Base-by-base conservation (phyloP, 2,329 filamentous ascomycete genomes). In the Cladophialophora yegresii region DNA sequence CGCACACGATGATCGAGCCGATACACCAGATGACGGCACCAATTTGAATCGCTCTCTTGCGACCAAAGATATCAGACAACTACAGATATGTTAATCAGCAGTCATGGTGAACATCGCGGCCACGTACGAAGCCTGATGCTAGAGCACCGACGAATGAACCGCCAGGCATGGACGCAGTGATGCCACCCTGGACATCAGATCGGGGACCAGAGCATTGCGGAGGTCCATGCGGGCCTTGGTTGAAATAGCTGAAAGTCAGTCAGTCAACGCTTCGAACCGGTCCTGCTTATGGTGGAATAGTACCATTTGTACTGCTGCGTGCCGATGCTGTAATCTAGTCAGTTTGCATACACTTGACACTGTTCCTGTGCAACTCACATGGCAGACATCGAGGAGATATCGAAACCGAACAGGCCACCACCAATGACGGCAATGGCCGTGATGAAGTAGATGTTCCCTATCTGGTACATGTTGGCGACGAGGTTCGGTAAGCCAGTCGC, bases 141-240 rank as follows among this genome's bases (percentile, higher is more conserved):
- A 88, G 75, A 63, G 85, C 84, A 59, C 85, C 89, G 9, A 88
- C 75, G 67, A 89, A 86, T 4, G 88, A 91, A 16, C 89, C 89
- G 54, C 85, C 88, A 16, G 89, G 86, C 89, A 92, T 91, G 1
- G 88, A 80, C 23, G 88, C 88, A 2, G 88, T 89, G 74, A 91
- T 91, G 53, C 73, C 76, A 61, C 77, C 77, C 71, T 78, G 72
- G 1, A 54, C 57, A 26, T 64, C 22, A 22, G 66, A 63, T 36
- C 30, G 32, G 10, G 68, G 67, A 47, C 84, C 84, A 66, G 72
- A 73, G 72, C 83, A 84, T 10, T 66, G 30, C 9, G 62, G 63
- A 83, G 88, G 51, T 88, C 89, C 75, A 67, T 13, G 67, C 47
- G 9, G 75, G 72, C 66, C 65, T 50, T 69, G 57, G 49, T 69